Conservation (phyloP, 352 stramenopile genomes). For the Globisporangium nagaii region DNA sequence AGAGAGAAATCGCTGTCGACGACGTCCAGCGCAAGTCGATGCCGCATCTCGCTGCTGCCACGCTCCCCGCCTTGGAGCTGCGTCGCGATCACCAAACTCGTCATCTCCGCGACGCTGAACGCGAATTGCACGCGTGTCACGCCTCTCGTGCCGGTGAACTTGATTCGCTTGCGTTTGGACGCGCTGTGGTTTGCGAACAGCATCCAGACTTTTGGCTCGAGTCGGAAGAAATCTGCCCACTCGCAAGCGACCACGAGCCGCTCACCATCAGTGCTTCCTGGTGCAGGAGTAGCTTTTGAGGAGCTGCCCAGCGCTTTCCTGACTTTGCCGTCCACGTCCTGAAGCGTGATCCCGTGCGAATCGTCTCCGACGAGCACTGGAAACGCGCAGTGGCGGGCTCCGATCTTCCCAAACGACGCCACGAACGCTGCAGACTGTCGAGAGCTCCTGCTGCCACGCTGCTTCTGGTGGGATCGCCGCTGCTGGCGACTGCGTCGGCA, state of each 20-base stretch:
- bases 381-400: conserved; percentile 28
- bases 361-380: background rate
- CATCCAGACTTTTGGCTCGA: conserved; percentile 24
- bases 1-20: conserved; percentile 22
- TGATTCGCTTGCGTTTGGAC: conserved; percentile 7
- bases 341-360: background rate
- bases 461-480: background rate
- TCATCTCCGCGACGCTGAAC: conserved; percentile 7
- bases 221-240: conserved; percentile 21
- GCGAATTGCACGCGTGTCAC: conserved; percentile 5
- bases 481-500: background rate
- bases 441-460: background rate
- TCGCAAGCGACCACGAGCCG: conserved; percentile 4
- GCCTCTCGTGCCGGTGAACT: background rate
- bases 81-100: conserved; percentile 1
- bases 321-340: background rate
- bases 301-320: background rate
- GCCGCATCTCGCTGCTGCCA: background rate
- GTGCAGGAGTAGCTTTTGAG: background rate
- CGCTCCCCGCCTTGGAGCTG: background rate
- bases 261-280: background rate
- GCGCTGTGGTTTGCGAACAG: conserved; percentile 13
- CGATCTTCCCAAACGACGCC: conserved; percentile 20
- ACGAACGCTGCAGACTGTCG: conserved; percentile 8
- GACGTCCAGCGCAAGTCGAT: conserved; percentile 8